Evolutionary conservation across 2,329 filamentous ascomycete genomes (phyloP).

Genomic region (Acrocalymma vagum): DNA sequence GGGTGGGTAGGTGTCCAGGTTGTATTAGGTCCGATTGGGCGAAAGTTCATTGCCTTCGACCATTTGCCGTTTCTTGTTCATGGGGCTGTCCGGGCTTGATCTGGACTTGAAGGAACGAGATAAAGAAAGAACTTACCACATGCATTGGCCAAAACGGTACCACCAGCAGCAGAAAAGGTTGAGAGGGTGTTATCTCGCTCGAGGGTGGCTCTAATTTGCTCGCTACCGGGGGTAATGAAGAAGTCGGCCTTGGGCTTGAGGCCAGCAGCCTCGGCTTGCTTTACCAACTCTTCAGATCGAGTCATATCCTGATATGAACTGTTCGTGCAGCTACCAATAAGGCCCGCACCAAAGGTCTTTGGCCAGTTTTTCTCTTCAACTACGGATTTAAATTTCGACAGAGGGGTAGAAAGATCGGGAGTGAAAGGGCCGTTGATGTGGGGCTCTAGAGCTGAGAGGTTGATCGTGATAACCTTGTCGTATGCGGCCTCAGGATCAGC

Average conservation of each 20-base stretch:
- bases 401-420: constrained; percentile 89
- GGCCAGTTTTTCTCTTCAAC: constrained; percentile 91
- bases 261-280: constrained; percentile 88
- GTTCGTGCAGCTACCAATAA: constrained; percentile 99
- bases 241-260: constrained; percentile 90
- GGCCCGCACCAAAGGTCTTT: constrained; percentile 85
- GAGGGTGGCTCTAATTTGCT: constrained; percentile 94
- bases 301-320: constrained; percentile 99
- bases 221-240: constrained; percentile 95
- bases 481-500: constrained; percentile 87
- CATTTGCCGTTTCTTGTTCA: too few relatives aligned
- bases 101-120: neutral
- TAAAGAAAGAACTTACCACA: constrained; percentile 62
- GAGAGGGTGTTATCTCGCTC: constrained; percentile 87
- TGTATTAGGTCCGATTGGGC: too few relatives aligned
- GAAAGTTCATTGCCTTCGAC: too few relatives aligned
- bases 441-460: constrained; percentile 89
- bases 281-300: constrained; percentile 88
- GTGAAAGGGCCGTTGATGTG: constrained; percentile 98
- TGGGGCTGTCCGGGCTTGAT: neutral
- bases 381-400: constrained; percentile 87
- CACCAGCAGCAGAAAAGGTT: constrained; percentile 86
- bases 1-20: too few relatives aligned
- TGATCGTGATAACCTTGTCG: constrained; percentile 88
- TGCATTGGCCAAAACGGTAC: constrained; percentile 90